Base-by-base conservation (phyloP, 2,329 filamentous ascomycete genomes). In the Aureobasidium sp. region DNA sequence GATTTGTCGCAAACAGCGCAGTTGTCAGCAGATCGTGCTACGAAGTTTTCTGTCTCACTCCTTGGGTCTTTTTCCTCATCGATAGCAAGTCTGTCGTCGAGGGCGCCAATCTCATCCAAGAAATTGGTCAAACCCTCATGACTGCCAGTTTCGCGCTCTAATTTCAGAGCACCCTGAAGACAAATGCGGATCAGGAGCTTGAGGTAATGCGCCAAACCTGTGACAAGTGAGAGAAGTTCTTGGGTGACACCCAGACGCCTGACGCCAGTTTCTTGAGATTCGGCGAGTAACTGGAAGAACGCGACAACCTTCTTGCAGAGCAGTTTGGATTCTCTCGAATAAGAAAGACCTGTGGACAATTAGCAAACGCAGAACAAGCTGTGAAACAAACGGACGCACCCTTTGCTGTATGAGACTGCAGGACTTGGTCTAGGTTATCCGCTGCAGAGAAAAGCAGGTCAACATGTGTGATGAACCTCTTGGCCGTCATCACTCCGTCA, bases 261-360 rank as follows among this genome's bases (percentile, higher is more conserved):
- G 41, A 90, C 86, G 16, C 88, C 90, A 9, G 87, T 90, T 70
- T 97, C 92, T 72, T 97, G 93, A 1, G 92, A 94, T 74, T 96
- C 96, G 7, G 93, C 96, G 9, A 99, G 81, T n/a, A 99, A 79
- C 14, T 91, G 91, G 74, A 99, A 99, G 79, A 99, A 99, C 30
- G 93, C 90, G 6, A 99, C 94, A 60, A 99, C 96, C 75, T 99
- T 99, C 76, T 99, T 99, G 80, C 94, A 99, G n/a, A 99, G 84
- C 55, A 99, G 81, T 76, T 99, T 99, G n/a, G 94, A 90, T 78
- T 99, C 94, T 69, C 94, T 86, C 21, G 89, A 89, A 72, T 97
- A 99, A 10, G 91, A 90, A 64, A 99, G 82, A 65, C 89, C 63
- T 72, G 66, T 29, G 21, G 10, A 45, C 1, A 25, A 13, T 61